Conservation (phyloP, 164 flowering plant genomes). For the Piper betle region DNA sequence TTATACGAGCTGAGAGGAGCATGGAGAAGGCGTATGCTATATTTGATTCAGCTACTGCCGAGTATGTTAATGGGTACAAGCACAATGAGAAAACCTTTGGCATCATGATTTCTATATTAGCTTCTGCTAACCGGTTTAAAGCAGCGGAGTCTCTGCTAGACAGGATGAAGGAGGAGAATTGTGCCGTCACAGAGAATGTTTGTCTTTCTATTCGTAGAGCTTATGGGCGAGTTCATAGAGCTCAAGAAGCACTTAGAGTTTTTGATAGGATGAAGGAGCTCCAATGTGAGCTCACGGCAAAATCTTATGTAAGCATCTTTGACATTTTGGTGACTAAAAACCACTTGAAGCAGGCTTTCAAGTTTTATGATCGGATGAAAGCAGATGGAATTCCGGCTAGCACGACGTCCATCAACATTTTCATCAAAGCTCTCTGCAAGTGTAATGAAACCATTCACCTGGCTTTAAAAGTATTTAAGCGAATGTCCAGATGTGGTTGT, state of each 20-base stretch:
- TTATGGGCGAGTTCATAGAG: constrained; percentile 79
- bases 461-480: constrained; percentile 46
- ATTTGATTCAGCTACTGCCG: constrained; percentile 76
- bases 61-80: constrained; percentile 62
- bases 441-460: constrained; percentile 38
- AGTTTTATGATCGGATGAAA: constrained; percentile 57
- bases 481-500: constrained; percentile 64
- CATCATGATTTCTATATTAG: constrained; percentile 52
- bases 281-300: constrained; percentile 39
- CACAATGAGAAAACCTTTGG: constrained; percentile 59
- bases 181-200: constrained; percentile 39
- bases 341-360: constrained; percentile 52
- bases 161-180: constrained; percentile 69
- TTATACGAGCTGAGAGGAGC: constrained; percentile 53
- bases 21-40: constrained; percentile 44
- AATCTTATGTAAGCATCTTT: constrained; percentile 49
- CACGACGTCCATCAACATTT: constrained; percentile 51
- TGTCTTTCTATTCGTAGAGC: constrained; percentile 58
- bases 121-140: constrained; percentile 55
- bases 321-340: constrained; percentile 62
- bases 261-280: constrained; percentile 59
- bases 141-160: constrained; percentile 50
- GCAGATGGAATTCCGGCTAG: constrained; percentile 43
- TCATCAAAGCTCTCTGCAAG: constrained; percentile 83
- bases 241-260: constrained; percentile 59